These are phyloP conservation scores for Drosera capensis DNA, from an alignment of 148 eudicot genomes.

Conservation along the genomic window DNA sequence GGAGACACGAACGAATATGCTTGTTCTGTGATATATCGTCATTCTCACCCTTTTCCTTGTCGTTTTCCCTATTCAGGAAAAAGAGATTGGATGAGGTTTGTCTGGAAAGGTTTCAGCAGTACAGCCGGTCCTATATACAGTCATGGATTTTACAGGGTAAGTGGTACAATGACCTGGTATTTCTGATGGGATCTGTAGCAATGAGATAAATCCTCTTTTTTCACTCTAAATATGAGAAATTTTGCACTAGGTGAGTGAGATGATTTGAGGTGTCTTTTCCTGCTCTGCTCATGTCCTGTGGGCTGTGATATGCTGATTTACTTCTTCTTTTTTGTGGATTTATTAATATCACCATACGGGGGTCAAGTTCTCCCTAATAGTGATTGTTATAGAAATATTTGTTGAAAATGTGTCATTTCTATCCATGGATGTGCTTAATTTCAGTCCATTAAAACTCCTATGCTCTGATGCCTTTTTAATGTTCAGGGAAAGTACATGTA, in stretches of 20 bases:
- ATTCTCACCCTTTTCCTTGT: not conserved
- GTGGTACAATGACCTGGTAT: not conserved
- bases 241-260: not conserved
- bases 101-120: slow-evolving; percentile 80
- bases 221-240: not conserved
- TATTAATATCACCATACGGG: not conserved
- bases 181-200: not conserved
- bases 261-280: not conserved
- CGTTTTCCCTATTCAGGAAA: slow-evolving; percentile 35
- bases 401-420: not conserved
- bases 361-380: not conserved
- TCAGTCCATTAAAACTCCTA: not conserved
- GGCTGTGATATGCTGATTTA: not conserved
- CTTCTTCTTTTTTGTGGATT: not conserved
- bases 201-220: too few relatives aligned
- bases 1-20: not conserved
- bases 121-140: slow-evolving; percentile 74
- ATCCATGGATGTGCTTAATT: not conserved
- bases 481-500: slow-evolving; percentile 75
- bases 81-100: slow-evolving; percentile 92
- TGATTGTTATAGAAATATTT: too few relatives aligned
- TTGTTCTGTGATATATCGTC: not conserved
- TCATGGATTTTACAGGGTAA: slow-evolving; percentile 96
- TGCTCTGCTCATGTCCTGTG: not conserved
- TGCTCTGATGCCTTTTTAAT: not conserved